These are phyloP conservation scores for Yarrowia porcina DNA, from an alignment of 805 yeast genomes.

Conservation along the genomic window DNA sequence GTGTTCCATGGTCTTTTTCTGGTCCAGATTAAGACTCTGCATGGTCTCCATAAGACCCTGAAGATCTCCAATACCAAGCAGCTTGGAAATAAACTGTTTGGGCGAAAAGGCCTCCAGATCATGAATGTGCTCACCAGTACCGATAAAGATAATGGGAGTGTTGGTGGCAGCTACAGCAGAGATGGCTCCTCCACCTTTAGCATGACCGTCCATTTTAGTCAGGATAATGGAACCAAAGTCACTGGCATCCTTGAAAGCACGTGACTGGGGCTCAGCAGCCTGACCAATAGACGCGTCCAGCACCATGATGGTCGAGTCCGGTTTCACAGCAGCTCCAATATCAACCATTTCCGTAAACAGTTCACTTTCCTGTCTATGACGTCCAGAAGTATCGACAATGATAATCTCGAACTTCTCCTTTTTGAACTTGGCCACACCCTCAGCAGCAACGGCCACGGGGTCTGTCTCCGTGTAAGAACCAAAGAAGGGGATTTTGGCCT, in stretches of 20 bases:
- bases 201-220: slow-evolving; percentile 98
- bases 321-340: slow-evolving; percentile 79
- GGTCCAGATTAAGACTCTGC: slow-evolving; percentile 79
- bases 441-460: slow-evolving; percentile 86
- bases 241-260: slow-evolving; percentile 88
- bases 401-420: slow-evolving; percentile 89
- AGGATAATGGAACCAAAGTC: slow-evolving; percentile 92
- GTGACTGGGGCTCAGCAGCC: slow-evolving; percentile 93
- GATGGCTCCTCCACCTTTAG: slow-evolving; percentile 99
- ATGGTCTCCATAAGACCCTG: slow-evolving; percentile 94
- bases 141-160: slow-evolving; percentile 92
- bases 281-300: slow-evolving; percentile 97
- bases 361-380: slow-evolving; percentile 92
- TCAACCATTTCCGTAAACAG: slow-evolving; percentile 93
- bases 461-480: slow-evolving; percentile 96
- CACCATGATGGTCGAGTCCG: slow-evolving; percentile 97
- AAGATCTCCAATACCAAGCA: slow-evolving; percentile 92
- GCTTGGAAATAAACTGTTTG: slow-evolving; percentile 80
- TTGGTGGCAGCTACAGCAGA: slow-evolving; percentile 97
- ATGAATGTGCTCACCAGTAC: slow-evolving; percentile 96
- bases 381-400: slow-evolving; percentile 96
- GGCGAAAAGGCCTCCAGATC: slow-evolving; percentile 93
- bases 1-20: slow-evolving; percentile 81
- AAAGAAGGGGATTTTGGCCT: slow-evolving; percentile 88
- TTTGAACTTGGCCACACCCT: slow-evolving; percentile 88